phyloP scores from a whole-genome alignment of 768 basidiomycete genomes.

The Thelephora aurantiotincta region DNA sequence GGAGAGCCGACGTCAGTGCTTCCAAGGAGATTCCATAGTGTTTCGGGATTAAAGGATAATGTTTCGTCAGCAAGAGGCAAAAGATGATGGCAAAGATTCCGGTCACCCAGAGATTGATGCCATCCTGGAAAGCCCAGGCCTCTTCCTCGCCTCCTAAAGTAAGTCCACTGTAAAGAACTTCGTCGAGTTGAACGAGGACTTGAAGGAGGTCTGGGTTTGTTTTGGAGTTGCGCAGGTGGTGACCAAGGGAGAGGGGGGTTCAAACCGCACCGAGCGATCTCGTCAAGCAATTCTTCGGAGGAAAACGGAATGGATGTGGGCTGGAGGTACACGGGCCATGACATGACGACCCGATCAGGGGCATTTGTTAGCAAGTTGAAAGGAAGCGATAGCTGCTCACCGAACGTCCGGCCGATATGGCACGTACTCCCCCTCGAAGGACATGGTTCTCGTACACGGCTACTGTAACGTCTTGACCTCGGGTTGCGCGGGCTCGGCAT shows the following conservation, averaged over 20 bases:
- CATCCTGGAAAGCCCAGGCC: too few species aligned
- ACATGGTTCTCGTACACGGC: conserved; percentile 13
- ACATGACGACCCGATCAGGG: conserved; percentile 51
- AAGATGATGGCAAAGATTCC: too few species aligned
- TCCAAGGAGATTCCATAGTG: too few species aligned
- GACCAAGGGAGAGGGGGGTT: too few species aligned
- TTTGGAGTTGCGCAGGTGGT: too few species aligned
- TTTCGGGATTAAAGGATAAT: too few species aligned
- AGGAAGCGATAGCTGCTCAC: conserved; percentile 26
- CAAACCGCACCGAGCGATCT: conserved; percentile 47
- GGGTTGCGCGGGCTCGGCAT: conserved; percentile 17
- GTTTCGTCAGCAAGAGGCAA: too few species aligned
- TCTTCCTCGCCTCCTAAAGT: conserved; percentile 52
- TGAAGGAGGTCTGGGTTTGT: too few species aligned
- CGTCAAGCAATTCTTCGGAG: conserved; percentile 54
- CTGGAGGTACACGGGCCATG: conserved; percentile 64
- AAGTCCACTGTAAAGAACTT: conserved; percentile 54
- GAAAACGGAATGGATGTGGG: conserved; percentile 52
- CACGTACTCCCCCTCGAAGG: conserved; percentile 65
- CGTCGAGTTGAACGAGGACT: too few species aligned
- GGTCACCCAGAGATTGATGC: too few species aligned
- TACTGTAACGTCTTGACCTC: too few species aligned
- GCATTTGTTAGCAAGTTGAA: conserved; percentile 12
- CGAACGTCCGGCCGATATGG: conserved; percentile 66
- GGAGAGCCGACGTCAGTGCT: too few species aligned